Evolutionary conservation across 192 early-diverging fungal species (phyloP), one percentile per base, ranked within the genome.

Genomic region (Coemansia sp.): DNA sequence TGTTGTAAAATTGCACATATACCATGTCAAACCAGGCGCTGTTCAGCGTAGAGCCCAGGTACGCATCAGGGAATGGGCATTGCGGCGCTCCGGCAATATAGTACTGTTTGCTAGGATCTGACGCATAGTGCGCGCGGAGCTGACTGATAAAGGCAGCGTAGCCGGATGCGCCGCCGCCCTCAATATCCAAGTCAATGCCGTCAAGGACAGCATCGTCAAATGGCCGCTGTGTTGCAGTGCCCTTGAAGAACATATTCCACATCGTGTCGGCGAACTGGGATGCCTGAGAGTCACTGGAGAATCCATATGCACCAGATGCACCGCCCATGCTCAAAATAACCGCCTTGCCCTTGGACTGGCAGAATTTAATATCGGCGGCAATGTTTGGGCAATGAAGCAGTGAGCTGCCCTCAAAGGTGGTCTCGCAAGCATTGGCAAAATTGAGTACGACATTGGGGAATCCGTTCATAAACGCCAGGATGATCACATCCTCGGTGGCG

Each of bases 1-100:
- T 90, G 79, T 90, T 90, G 82, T 91, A 91, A 71, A 89, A 90
- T 68, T 90, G 89, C 24, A 89, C 83, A 64, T 69, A 86, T 11
- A 90, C 86, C 69, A 88, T 74, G 74, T 90, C 89, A 63, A 90
- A 88, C 86, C 86, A 87, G 1, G 84, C 85, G 37, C 70, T 79
- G 39, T 87, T 81, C 53, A 90, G 68, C 0, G 86, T 81, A 11
- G 82, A 80, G 10, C 79, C 81, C 0, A 87, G 69, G 44, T 87
- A 84, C 6, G 82, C 74, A 31, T 89, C 88, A 2, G 73, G 66
- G 59, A 77, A 88, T 8, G 73, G 41, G 14, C 76, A 21, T 81
- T 78, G 56, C 21, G 6, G 89, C 9, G 88, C 89, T 4, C 78
- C 85, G 1, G 85, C 75, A 73, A 90, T 86, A 46, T 87, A 81